Conservation (phyloP, 2,329 filamentous ascomycete species). For the Verticillium zaregamsianum region DNA sequence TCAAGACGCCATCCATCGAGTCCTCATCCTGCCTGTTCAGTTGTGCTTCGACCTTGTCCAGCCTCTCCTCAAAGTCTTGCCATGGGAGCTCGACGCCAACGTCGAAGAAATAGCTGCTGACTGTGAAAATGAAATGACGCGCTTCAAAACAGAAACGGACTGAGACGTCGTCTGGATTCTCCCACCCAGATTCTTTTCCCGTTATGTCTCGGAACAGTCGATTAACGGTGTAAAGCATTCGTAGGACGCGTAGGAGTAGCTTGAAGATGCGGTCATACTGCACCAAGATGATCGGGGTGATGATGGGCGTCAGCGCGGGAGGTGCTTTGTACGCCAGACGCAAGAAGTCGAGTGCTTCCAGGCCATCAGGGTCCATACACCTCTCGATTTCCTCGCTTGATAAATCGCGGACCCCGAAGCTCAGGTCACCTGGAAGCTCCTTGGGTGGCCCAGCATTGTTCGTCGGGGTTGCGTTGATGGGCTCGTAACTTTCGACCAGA, state of each 20-base stretch:
- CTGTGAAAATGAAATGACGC: constrained; percentile 69
- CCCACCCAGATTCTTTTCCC: constrained; percentile 27
- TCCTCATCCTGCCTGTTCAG: constrained; percentile 26
- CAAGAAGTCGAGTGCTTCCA: constrained; percentile 91
- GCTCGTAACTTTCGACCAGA: constrained; percentile 66
- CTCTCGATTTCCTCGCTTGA: constrained; percentile 72
- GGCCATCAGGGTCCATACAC: constrained; percentile 75
- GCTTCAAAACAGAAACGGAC: constrained; percentile 70
- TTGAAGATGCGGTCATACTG: constrained; percentile 88
- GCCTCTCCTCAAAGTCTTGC: constrained; percentile 62
- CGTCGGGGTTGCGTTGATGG: constrained; percentile 15
- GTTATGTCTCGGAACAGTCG: constrained; percentile 58
- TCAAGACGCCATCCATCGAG: constrained; percentile 45
- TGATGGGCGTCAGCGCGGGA: constrained; percentile 63
- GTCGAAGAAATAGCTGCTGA: constrained; percentile 78
- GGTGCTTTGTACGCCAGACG: constrained; percentile 80
- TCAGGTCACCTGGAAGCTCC: constrained; percentile 63
- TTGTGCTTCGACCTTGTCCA: constrained; percentile 58
- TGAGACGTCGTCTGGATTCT: constrained; percentile 29
- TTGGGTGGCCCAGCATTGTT: constrained; percentile 18
- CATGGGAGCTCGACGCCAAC: constrained; percentile 71
- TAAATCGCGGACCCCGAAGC: constrained; percentile 82
- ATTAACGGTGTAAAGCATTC: constrained; percentile 73
- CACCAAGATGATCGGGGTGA: constrained; percentile 64
- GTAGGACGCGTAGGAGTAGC: constrained; percentile 68